Base-by-base conservation (phyloP, 1,139 yeast species). In the Geotrichum histeridarum region DNA sequence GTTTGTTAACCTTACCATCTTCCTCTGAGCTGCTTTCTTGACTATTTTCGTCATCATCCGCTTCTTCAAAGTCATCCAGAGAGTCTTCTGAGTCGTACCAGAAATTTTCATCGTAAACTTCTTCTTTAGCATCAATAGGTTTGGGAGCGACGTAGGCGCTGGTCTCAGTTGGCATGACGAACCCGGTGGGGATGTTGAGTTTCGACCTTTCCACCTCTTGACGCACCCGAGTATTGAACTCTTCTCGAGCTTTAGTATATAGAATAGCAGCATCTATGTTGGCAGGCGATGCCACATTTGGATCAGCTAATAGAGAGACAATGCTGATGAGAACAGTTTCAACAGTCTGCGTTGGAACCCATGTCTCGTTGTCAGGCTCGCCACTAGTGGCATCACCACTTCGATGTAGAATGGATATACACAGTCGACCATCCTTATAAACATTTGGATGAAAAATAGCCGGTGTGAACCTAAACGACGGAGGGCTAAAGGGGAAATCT, bases 321-420 rank as follows among this genome's bases (percentile, higher is more conserved):
- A 91, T 90, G 46, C 95, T 86, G 58, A 91, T 86, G 65, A 91
- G 78, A 9, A 91, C 96, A 43, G 87, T 78, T 70, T 91, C 97
- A 8, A 88, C 97, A 12, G 94, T 85, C 73, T 91, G 98, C 2
- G 95, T 97, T 0, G 98, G 97, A 42, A 93, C 82, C 98, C 98
- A 91, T 22, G 73, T 70, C 61, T 71, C 97, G 58, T 84, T 83
- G 64, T 89, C 96, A 5, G 91, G 95, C 69, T 90, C 96, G 63
- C 88, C 96, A 42, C 87, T 80, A 53, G 93, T 85, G 36, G 88
- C 87, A 67, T 88, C 95, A 27, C 96, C 96, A 27, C 88, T 83
- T 64, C 86, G 89, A 70, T 91, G 98, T 60, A 91, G 77, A 63
- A 91, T 91, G 52, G 96, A 87, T 60, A 91, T 90, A 75, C 98